These are phyloP conservation scores for Aspergillus quadricinctus DNA, from an alignment of 2,329 filamentous ascomycete genomes.

Conservation along the genomic window DNA sequence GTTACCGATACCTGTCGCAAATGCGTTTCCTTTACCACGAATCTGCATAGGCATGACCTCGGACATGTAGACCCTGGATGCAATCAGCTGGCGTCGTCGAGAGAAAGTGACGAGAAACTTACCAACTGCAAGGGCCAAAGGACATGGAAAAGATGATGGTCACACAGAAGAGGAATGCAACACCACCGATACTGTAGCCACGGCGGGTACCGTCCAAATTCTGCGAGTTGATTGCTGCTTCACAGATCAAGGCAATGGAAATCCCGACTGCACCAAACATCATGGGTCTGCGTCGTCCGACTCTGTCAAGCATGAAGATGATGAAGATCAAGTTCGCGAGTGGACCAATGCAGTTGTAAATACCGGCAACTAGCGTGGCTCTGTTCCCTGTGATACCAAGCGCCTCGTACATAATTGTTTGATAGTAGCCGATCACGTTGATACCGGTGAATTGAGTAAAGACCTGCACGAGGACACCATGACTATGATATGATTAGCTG, in stretches of 20 bases:
- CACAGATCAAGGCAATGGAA: constrained; percentile 55
- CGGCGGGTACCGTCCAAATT: constrained; percentile 40
- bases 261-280: constrained; percentile 53
- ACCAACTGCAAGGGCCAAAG: constrained; percentile 48
- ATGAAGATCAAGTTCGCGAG: constrained; percentile 47
- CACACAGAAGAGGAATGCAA: constrained; percentile 63
- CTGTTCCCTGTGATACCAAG: constrained; percentile 54
- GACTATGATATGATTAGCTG: constrained; percentile 20
- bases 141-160: constrained; percentile 57
- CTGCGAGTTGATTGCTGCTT: constrained; percentile 55
- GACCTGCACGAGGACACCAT: constrained; percentile 59
- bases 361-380: constrained; percentile 53
- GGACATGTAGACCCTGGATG: constrained; percentile 59
- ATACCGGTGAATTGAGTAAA: constrained; percentile 55
- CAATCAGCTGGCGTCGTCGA: not conserved
- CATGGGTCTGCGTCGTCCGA: constrained; percentile 50
- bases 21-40: constrained; percentile 55
- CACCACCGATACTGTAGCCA: constrained; percentile 55
- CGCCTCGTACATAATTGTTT: constrained; percentile 37
- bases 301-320: constrained; percentile 51
- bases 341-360: constrained; percentile 58
- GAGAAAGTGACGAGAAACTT: not conserved
- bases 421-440: constrained; percentile 42
- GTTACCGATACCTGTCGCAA: constrained; percentile 56
- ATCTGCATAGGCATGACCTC: constrained; percentile 66